A percentile compares a stretch with the other conserved stretches of the same genome.
Conservation (phyloP, 2,329 filamentous ascomycete genomes). For the Colletotrichum brevisporum region DNA sequence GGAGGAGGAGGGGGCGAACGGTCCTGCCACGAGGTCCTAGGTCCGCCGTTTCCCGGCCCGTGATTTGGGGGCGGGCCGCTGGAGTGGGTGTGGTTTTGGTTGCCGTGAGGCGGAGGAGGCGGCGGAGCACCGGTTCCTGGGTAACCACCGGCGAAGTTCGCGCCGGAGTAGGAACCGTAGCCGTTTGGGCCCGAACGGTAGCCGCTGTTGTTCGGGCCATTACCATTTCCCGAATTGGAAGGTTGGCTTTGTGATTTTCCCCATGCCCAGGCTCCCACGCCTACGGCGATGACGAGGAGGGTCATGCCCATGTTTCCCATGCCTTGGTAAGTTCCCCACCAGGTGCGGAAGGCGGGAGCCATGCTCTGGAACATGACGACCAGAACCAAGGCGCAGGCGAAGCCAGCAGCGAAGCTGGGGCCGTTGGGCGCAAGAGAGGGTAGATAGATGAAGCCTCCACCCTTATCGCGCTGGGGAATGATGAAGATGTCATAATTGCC, state of each 20-base stretch:
- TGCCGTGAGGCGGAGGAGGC: constrained; percentile 42
- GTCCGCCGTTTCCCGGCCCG: constrained; percentile 49
- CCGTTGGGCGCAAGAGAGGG: constrained; percentile 87
- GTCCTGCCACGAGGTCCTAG: constrained; percentile 57
- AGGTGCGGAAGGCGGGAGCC: constrained; percentile 80
- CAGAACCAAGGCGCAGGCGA: constrained; percentile 80
- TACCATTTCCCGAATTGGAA: constrained; percentile 50
- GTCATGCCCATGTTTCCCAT: constrained; percentile 81
- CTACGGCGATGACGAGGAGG: constrained; percentile 80
- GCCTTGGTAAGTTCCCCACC: constrained; percentile 79
- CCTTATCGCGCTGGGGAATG: constrained; percentile 91
- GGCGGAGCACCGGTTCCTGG: constrained; percentile 39
- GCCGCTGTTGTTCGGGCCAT: constrained; percentile 21
- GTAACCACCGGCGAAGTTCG: constrained; percentile 39
- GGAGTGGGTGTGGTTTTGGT: constrained; percentile 35
- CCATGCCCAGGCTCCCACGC: constrained; percentile 80
- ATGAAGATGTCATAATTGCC: constrained; percentile 99
- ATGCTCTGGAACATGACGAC: constrained; percentile 81
- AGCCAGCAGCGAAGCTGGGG: constrained; percentile 93
- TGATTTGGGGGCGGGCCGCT: constrained; percentile 41
- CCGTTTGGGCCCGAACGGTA: constrained; percentile 31
- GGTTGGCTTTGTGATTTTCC: constrained; percentile 39
- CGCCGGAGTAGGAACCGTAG: constrained; percentile 32
- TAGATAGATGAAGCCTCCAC: constrained; percentile 93
- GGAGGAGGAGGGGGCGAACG: constrained; percentile 41